Percentiles rank a stretch among this genome's conserved stretches.
These are phyloP conservation scores for Filobasidium floriforme DNA, from an alignment of 768 basidiomycete species.

Conservation along the genomic window DNA sequence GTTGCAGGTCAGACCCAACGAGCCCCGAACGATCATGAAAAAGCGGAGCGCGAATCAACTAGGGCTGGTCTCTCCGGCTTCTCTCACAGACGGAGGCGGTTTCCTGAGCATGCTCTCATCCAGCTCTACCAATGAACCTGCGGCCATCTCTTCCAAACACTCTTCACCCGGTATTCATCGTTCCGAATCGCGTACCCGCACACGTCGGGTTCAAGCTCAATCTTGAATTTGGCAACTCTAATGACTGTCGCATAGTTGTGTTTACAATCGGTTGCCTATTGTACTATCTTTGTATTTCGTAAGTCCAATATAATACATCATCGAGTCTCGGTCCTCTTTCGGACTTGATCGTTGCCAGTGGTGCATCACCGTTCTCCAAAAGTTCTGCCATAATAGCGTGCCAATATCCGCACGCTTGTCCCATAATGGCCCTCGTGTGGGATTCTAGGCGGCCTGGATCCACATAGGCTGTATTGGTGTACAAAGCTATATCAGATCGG, in stretches of 20 bases:
- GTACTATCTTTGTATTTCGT: too few relatives aligned
- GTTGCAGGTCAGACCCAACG: not conserved
- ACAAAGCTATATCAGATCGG: too few relatives aligned
- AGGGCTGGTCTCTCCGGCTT: not conserved
- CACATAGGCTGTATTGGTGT: too few relatives aligned
- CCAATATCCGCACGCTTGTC: too few relatives aligned
- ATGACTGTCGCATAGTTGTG: not conserved
- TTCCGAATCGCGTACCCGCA: not conserved
- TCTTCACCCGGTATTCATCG: not conserved
- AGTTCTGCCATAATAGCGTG: too few relatives aligned
- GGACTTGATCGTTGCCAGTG: too few relatives aligned
- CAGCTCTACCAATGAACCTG: not conserved
- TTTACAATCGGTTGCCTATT: too few relatives aligned
- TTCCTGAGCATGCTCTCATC: slow-evolving; percentile 1
- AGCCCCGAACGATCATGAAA: not conserved
- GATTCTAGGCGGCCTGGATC: too few relatives aligned
- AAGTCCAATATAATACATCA: too few relatives aligned
- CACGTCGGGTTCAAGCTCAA: not conserved
- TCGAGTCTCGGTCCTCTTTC: too few relatives aligned
- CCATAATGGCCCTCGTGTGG: too few relatives aligned
- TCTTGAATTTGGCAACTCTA: not conserved
- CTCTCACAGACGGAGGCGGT: not conserved
- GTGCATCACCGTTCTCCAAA: too few relatives aligned
- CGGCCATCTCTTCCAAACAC: not conserved
- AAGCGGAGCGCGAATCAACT: not conserved